Conservation (phyloP, 371 early-diverging fungal genomes). For the Blakeslea trispora region DNA sequence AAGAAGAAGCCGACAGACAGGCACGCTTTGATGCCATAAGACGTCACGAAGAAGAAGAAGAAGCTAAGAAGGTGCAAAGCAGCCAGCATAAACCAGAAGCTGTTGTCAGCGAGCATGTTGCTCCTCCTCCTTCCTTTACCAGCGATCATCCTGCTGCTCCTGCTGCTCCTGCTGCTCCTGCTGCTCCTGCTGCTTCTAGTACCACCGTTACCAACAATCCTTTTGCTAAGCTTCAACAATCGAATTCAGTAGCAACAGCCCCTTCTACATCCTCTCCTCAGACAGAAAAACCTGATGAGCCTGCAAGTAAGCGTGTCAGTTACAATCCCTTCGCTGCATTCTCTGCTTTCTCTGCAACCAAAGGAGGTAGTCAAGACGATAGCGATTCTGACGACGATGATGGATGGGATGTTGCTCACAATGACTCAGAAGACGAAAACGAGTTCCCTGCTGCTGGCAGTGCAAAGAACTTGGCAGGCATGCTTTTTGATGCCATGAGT, state of each 20-base stretch:
- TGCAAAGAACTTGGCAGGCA: slow-evolving; percentile 50
- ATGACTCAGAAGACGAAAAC: slow-evolving; percentile 45
- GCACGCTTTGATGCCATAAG: slow-evolving; percentile 41
- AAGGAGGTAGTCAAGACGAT: slow-evolving; percentile 31
- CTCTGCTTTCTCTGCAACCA: slow-evolving; percentile 50
- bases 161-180: slow-evolving; percentile 10
- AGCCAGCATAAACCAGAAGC: slow-evolving; percentile 23
- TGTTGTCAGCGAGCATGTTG: not conserved
- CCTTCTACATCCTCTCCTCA: slow-evolving; percentile 18
- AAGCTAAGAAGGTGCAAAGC: slow-evolving; percentile 18
- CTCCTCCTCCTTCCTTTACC: slow-evolving; percentile 15
- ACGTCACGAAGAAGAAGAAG: slow-evolving; percentile 38
- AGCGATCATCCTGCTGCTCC: slow-evolving; percentile 9
- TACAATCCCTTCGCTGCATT: slow-evolving; percentile 57
- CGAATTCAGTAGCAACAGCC: not conserved
- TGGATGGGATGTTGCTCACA: slow-evolving; percentile 41
- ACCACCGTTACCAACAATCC: slow-evolving; percentile 48
- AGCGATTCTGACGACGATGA: slow-evolving; percentile 42
- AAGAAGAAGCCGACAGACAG: slow-evolving; percentile 37
- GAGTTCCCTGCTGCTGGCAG: slow-evolving; percentile 57
- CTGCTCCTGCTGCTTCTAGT: slow-evolving; percentile 6
- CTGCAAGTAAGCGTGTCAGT: slow-evolving; percentile 45
- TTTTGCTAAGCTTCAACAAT: slow-evolving; percentile 45
- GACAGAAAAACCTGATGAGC: slow-evolving; percentile 29
- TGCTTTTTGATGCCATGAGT: slow-evolving; percentile 44